Percentiles rank a stretch among this genome's conserved stretches.
These are phyloP conservation scores for Kazachstania taianensis DNA, from an alignment of 805 yeast species.

Conservation along the genomic window DNA sequence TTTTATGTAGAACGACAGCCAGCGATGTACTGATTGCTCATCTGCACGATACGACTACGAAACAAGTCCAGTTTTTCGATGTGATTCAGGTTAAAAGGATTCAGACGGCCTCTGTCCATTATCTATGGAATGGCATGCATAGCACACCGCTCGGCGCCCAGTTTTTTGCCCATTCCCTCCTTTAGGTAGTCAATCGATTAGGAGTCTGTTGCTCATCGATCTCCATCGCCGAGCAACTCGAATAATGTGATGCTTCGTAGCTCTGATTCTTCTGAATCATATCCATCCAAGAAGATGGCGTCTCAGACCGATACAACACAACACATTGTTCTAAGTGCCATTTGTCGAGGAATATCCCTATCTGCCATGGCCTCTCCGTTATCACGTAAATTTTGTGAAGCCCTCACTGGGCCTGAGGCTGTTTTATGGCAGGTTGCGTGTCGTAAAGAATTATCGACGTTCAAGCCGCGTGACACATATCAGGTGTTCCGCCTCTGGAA, in stretches of 20 bases:
- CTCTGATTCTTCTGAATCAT: neutral
- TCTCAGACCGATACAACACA: neutral
- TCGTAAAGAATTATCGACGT: slow-evolving; percentile 5
- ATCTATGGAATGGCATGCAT: too few species aligned
- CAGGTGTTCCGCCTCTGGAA: slow-evolving; percentile 3
- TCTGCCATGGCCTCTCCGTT: neutral
- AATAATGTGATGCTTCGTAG: neutral
- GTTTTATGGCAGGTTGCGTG: slow-evolving; percentile 4
- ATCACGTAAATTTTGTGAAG: neutral
- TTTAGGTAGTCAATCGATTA: too few species aligned
- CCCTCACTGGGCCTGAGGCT: neutral
- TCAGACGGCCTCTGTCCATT: too few species aligned
- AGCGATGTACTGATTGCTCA: too few species aligned
- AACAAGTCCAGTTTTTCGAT: too few species aligned
- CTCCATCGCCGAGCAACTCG: too few species aligned
- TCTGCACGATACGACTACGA: too few species aligned
- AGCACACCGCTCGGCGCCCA: too few species aligned
- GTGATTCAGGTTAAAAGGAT: too few species aligned
- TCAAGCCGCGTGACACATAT: slow-evolving; percentile 6
- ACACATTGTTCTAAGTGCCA: neutral
- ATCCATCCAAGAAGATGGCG: neutral
- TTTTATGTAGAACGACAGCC: too few species aligned
- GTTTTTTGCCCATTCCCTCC: too few species aligned
- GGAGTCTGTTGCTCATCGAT: too few species aligned
- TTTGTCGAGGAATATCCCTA: neutral